A percentile compares a stretch with the other conserved stretches of the same genome.
Conservation (phyloP, 1,284 basidiomycete species). For the Ganoderma lucidum region DNA sequence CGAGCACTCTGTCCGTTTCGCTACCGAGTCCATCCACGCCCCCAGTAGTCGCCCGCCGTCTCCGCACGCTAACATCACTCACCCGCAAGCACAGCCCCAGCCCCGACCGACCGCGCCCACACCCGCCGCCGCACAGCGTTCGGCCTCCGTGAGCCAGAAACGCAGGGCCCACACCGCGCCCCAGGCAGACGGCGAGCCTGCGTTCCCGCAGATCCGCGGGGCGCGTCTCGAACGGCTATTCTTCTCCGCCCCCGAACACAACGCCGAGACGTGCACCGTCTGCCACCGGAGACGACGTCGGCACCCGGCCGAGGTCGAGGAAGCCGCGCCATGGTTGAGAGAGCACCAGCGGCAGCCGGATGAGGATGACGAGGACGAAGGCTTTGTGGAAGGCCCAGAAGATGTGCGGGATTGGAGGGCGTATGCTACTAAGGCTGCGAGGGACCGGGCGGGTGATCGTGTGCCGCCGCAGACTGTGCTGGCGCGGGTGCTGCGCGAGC, state of each 20-base stretch:
- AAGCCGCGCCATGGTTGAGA: slow-evolving; percentile 37
- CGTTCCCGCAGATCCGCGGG: slow-evolving; percentile 85
- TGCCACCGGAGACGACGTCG: slow-evolving; percentile 57
- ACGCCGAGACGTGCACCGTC: slow-evolving; percentile 69
- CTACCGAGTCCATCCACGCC: slow-evolving; percentile 10
- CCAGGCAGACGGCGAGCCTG: slow-evolving; percentile 44
- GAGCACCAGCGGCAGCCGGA: slow-evolving; percentile 29
- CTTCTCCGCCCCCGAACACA: slow-evolving; percentile 79
- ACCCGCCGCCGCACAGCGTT: slow-evolving; percentile 40
- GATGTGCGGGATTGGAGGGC: slow-evolving; percentile 34
- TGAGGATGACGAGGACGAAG: slow-evolving; percentile 49
- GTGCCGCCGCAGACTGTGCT: slow-evolving; percentile 87
- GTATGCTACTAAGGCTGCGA: slow-evolving; percentile 37
- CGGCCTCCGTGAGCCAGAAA: slow-evolving; percentile 16
- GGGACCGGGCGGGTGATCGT: slow-evolving; percentile 40
- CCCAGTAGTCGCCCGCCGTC: slow-evolving; percentile 24
- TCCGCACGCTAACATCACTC: slow-evolving; percentile 13
- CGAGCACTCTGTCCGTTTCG: slow-evolving; percentile 22
- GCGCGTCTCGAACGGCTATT: slow-evolving; percentile 80
- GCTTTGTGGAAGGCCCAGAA: slow-evolving; percentile 56
- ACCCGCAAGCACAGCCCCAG: neutral
- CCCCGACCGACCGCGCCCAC: slow-evolving; percentile 41
- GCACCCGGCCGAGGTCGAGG: slow-evolving; percentile 27
- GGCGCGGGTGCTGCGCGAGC: slow-evolving; percentile 78
- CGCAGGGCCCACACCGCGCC: slow-evolving; percentile 20